Conservation (phyloP, 2,329 filamentous ascomycete species). For the Incumbomyces delicatus region DNA sequence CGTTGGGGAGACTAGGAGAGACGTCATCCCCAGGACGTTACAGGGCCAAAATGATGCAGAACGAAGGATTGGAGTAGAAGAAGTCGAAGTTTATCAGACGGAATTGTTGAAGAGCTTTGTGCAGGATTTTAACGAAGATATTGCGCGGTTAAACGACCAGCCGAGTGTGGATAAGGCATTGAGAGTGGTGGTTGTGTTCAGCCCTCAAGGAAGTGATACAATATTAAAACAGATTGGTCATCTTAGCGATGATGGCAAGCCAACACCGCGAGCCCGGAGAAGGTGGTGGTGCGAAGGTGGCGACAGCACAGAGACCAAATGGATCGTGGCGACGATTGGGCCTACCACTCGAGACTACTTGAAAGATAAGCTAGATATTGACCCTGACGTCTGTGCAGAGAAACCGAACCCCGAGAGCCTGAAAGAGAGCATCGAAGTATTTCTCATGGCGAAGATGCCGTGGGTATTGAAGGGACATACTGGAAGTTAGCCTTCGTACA, state of each 20-base stretch:
- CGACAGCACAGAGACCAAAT: constrained; percentile 25
- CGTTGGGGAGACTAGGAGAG: constrained; percentile 79
- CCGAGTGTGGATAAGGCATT: constrained; percentile 1
- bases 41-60: constrained; percentile 39
- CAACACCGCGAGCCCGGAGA: constrained; percentile 16
- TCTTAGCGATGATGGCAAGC: constrained; percentile 33
- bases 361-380: constrained; percentile 30
- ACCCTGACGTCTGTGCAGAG: constrained; percentile 56
- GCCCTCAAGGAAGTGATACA: constrained; percentile 51
- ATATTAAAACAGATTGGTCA: constrained; percentile 47
- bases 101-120: constrained; percentile 68
- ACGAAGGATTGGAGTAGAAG: constrained; percentile 58
- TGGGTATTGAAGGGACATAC: not conserved
- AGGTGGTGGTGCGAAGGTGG: constrained; percentile 17
- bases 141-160: not conserved
- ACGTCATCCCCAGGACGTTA: constrained; percentile 77
- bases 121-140: not conserved
- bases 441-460: constrained; percentile 25
- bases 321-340: constrained; percentile 76
- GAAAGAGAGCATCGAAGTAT: constrained; percentile 53
- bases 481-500: not conserved
- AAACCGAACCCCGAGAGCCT: constrained; percentile 76
- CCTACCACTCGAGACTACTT: constrained; percentile 81
- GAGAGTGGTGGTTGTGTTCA: constrained; percentile 43
- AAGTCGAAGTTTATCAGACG: constrained; percentile 80